Base-by-base conservation (phyloP, 139 green algal species). In the Chlorella sorokiniana region DNA sequence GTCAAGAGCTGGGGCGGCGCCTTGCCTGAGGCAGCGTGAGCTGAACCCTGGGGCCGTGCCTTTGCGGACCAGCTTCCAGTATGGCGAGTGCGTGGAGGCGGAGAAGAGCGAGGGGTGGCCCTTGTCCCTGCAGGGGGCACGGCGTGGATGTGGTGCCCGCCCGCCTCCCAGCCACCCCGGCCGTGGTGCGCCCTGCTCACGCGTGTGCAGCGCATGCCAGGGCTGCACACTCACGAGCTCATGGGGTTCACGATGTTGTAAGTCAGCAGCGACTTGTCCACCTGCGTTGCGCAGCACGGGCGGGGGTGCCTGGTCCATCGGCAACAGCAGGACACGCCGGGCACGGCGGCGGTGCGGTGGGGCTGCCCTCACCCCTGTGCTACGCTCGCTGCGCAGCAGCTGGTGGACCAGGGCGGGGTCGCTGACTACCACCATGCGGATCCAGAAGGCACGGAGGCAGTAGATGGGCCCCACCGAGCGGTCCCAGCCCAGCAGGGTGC, bases 11-110 rank as follows among this genome's bases (percentile, higher is more conserved):
- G 10, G 61, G 23, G 10, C n/a, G 29, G 61, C 16, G 2, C 61
- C 67, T 38, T 44, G 38, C 69, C 69, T 76, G 27, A 76, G 69
- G 45, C 27, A 76, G 44, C 25, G 31, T 52, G 51, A 40, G 69
- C 69, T 76, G 69, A 76, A 76, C 27, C 69, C 69, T 3, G 69
- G 69, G 8, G 69, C 69, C 42, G 41, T 31, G 25, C 69, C 69
- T 29, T 76, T 76, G 69, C 69, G 69, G 29, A 76, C 69, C 41
- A 76, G 69, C 40, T 44, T 42, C 69, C 69, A 76, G 44, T 76
- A 76, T 29, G 69, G 69, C 3, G 69, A 76, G 69, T 76, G 44
- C 3, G 69, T 63, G 42, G 69, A 76, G 6, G 69, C 69, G 25
- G 42, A 62, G 44, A 76, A 76, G n/a, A 76, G 69, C 29, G 40